A percentile compares a stretch with the other conserved stretches of the same genome.
phyloP scores from a whole-genome alignment of 1,139 yeast species.

The Debaryomyces nepalensis region DNA sequence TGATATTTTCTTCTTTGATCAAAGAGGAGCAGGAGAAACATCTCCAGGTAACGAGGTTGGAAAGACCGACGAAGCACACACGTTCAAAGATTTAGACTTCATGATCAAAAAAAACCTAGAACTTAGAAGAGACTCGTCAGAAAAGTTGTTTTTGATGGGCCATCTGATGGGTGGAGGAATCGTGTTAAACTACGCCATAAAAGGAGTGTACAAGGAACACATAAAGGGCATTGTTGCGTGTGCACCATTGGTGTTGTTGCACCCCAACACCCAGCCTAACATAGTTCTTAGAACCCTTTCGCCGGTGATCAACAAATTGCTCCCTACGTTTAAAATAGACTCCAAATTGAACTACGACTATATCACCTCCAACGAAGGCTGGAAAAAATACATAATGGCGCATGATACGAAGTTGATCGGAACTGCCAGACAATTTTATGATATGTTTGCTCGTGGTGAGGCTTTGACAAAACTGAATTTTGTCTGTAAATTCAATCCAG shows the following conservation, averaged over 20 bases:
- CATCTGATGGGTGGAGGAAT: slow-evolving; percentile 98
- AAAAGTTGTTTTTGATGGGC: slow-evolving; percentile 68
- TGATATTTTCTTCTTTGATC: slow-evolving; percentile 80
- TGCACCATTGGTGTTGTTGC: slow-evolving; percentile 71
- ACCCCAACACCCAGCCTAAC: slow-evolving; percentile 63
- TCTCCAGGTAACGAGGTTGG: slow-evolving; percentile 66
- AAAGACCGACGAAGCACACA: slow-evolving; percentile 63
- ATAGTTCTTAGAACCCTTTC: slow-evolving; percentile 47
- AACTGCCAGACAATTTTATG: slow-evolving; percentile 52
- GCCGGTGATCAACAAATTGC: slow-evolving; percentile 49
- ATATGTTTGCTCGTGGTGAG: slow-evolving; percentile 68
- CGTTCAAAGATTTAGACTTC: slow-evolving; percentile 71
- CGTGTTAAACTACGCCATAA: slow-evolving; percentile 69
- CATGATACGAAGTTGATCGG: slow-evolving; percentile 50
- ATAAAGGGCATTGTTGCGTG: slow-evolving; percentile 61
- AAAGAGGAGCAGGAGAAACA: slow-evolving; percentile 87
- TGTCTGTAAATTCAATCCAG: slow-evolving; percentile 47
- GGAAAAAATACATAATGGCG: slow-evolving; percentile 47
- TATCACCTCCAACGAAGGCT: slow-evolving; percentile 58
- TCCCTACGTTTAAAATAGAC: slow-evolving; percentile 61
- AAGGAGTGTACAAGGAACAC: slow-evolving; percentile 60
- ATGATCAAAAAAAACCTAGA: slow-evolving; percentile 50
- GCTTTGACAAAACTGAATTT: slow-evolving; percentile 47
- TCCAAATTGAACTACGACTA: slow-evolving; percentile 59
- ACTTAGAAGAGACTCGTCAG: slow-evolving; percentile 25